Base-by-base conservation (phyloP, 352 stramenopile genomes). In the Phytopythium montanum region DNA sequence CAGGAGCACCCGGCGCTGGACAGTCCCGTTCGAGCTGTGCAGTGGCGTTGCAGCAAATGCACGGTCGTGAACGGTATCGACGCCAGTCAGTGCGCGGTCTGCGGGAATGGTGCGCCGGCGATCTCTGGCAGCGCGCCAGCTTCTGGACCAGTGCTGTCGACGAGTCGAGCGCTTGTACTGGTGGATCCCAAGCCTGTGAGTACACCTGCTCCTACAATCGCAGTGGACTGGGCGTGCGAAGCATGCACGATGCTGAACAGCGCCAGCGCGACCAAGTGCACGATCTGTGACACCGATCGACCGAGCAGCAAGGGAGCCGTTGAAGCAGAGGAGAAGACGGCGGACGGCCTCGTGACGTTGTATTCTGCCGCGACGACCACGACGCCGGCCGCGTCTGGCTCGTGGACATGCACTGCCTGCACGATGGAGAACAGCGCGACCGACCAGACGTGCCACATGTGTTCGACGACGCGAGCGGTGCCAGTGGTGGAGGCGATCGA, bases 1-100 rank as follows among this genome's bases (percentile, higher is more conserved):
- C 65, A 63, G 19, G 73, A 88, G 10, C 75, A 73, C 23, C 69
- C 75, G 16, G 60, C 57, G 31, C 59, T 89, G 8, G 68, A 54
- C 25, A 63, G 69, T 3, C 48, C 75, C 14, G 73, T 87, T 16
- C 69, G 63, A n/a, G 72, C 70, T 16, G 52, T 66, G 18, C 63
- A 87, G 19, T 96, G 87, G 87, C 82, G 79, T 45, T 96, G 87
- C 58, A 84, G 66, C 53, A 82, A 89, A 45, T 96, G 87, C 64
- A 96, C 87, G 0, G 81, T 96, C 34, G 75, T 94, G 21, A 96
- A 96, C 56, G 65, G 68, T 6, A 55, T 76, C 10, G 64, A 77
- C n/a, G 50, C 74, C 2, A 74, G 68, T 13, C 66, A 74, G 49
- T 96, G 87, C 52, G 79, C 68, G 41, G 81, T 94, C 31, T 96